Base-by-base conservation (phyloP, 257 asterid species). In the Cinchona pubescens region DNA sequence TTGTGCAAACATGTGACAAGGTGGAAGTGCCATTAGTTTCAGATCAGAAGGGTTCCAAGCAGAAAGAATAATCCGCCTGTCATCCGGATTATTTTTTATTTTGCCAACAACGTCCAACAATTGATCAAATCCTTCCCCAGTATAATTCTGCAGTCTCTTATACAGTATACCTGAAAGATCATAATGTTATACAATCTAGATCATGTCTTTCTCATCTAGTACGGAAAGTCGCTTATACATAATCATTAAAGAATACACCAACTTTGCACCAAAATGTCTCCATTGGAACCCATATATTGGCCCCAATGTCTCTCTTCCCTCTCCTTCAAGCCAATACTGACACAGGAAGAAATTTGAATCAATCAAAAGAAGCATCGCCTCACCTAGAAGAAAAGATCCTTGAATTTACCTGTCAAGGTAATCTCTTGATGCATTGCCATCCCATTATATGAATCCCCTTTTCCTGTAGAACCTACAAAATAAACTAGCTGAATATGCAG, bases 1-100 rank as follows among this genome's bases (percentile, higher is more conserved):
- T 71, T 85, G 85, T 6, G 87, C 83, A 80, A 85, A 85, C 89
- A 85, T 82, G 80, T 83, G 87, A 76, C 90, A 86, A 62, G 90
- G 90, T 32, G 87, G 86, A 71, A 83, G 86, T 16, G 87, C 90
- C 87, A 83, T 83, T 67, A 71, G 67, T 53, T 83, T 83, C 70
- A 81, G 82, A 79, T 86, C 90, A 76, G 84, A 81, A 37, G 87
- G 87, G 79, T 86, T 86, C 90, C 90, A 86, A 32, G 87, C 86
- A 38, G 86, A 83, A 68, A 86, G 83, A 77, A 86, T 69, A 64
- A 86, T 81, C 35, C 87, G 83, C 42, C 89, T 76, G 76, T 83
- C 87, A 79, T 83, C 81, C 40, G 89, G 89, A 68, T 83, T 86
- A 68, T 74, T 74, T 72, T 77, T 83, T 68, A 86, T 82, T 82